phyloP scores from a whole-genome alignment of 1,284 basidiomycete genomes.

The Malassezia brasiliensis region DNA sequence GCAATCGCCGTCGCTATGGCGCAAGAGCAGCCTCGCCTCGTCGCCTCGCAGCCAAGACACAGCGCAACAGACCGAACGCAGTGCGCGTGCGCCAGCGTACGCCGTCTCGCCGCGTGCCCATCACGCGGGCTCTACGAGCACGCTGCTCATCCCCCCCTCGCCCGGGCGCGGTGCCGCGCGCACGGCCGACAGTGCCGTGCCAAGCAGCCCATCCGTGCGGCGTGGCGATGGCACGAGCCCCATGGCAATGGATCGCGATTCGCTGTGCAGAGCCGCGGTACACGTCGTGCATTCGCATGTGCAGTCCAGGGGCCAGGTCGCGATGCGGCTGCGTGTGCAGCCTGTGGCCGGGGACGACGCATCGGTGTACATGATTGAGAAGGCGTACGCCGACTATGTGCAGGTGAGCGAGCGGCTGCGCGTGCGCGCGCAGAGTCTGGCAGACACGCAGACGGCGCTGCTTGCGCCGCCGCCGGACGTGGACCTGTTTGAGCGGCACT shows the following conservation, averaged over 20 bases:
- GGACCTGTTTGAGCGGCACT: constrained; percentile 4
- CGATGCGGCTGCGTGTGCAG: constrained; percentile 4
- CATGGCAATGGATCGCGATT: not conserved
- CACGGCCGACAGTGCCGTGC: not conserved
- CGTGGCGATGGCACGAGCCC: not conserved
- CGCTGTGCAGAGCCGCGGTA: not conserved
- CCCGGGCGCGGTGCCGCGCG: not conserved
- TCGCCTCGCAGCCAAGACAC: not conserved
- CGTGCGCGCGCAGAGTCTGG: not conserved
- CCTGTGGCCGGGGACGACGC: not conserved
- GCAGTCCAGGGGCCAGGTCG: not conserved
- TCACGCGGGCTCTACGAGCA: not conserved
- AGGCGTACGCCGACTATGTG: constrained; percentile 6
- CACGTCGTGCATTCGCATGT: not conserved
- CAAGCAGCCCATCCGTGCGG: not conserved
- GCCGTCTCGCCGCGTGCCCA: not conserved
- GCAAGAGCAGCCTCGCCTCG: not conserved
- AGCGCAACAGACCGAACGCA: not conserved
- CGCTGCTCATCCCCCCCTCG: not conserved
- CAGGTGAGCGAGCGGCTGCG: constrained; percentile 4
- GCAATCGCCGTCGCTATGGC: constrained; percentile 5
- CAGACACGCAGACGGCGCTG: not conserved
- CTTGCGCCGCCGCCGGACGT: not conserved
- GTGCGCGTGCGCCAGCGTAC: not conserved
- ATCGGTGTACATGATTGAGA: constrained; percentile 3